Evolutionary conservation across 495 filamentous ascomycete genomes (phyloP), one percentile per base, ranked within the genome.

Genomic region (Penicillium diatomitis): DNA sequence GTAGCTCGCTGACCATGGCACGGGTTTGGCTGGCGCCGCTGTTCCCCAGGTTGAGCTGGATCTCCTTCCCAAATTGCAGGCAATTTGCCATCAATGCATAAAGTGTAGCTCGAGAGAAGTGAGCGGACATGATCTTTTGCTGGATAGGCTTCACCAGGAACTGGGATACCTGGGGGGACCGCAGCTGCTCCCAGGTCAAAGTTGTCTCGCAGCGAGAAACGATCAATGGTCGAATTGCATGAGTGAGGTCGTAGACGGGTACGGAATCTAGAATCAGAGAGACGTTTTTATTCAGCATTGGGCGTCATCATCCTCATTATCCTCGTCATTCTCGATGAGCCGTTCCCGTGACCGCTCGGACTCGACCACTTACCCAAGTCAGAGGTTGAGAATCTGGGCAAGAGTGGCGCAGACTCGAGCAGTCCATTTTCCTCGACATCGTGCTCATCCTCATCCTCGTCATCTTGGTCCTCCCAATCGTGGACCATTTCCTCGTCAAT

Each of bases 21-120:
- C 90, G 75, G 9, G 90, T 95, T 47, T 77, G 82, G 61, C 80
- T 88, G 8, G 84, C 83, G 31, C 89, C 88, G 44, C 86, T 82
- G 56, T 86, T 95, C 35, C 85, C 88, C 1, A 86, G 87, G 58
- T 89, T 84, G 45, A 82, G 52, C 37, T 89, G 83, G 11, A 80
- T 78, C 64, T 97, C 91, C 65, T 92, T 95, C 52, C 79, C 75
- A 68, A 96, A 97, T 65, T 96, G 91, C 32, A 96, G 72, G 54
- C 87, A 90, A 60, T 97, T 97, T 27, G 88, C 88, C 77, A 96
- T 83, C 51, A 97, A 66, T 3, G 88, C 87, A 67, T 94, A 97
- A 33, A 96, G 62, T 2, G 88, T 92, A 8, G 85, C 91, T 37
- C 85, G 81, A 9, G 85, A 88, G 54, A 95, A 88, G 64, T 94